Base-by-base conservation (phyloP, 2,329 filamentous ascomycete genomes). In the Talaromyces sp. region DNA sequence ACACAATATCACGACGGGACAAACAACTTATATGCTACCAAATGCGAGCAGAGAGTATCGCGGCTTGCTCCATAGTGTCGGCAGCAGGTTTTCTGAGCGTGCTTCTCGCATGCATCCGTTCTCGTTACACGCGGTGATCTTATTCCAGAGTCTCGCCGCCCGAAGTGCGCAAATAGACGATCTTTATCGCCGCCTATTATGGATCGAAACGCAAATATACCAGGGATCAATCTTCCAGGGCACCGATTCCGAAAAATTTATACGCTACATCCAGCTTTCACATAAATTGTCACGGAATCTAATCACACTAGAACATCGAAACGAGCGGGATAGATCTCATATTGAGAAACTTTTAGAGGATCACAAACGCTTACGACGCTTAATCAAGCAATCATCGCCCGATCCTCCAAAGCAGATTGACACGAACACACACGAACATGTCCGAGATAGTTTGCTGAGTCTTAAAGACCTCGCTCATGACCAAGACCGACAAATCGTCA, bases 191-290 rank as follows among this genome's bases (percentile, higher is more conserved):
- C 68, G 66, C 47, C 57, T 70, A 35, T 41, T 70, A 5, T 69
- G 67, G 67, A 70, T 70, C n/a, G 68, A 70, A 37, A 67, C 66
- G 1, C 68, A 70, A 43, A 68, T 70, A 11, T 68, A 69, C 25
- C 66, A 67, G 39, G 68, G 68, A 33, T 70, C 68, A 9, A 63
- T 70, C 4, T 69, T 70, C 13, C 67, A 69, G 27, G 64, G 67
- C 10, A 62, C 66, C 1, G 62, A 62, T 27, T 69, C 68, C 5
- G 66, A 69, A 17, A 66, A 67, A 10, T 70, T 70, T 52, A 67
- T 64, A 7, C 62, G 54, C 15, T 69, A 70, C 31, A 68, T 70
- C 31, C 67, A 70, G 39, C 60, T 68, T 39, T 65, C 68, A 8
- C 67, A 70, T 50, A 68, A 70, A 41, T 60, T 69, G 54, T 68